Evolutionary conservation across 2,329 filamentous ascomycete genomes (phyloP), one percentile per base, ranked within the genome.

Genomic region (Sporothrix luriei): DNA sequence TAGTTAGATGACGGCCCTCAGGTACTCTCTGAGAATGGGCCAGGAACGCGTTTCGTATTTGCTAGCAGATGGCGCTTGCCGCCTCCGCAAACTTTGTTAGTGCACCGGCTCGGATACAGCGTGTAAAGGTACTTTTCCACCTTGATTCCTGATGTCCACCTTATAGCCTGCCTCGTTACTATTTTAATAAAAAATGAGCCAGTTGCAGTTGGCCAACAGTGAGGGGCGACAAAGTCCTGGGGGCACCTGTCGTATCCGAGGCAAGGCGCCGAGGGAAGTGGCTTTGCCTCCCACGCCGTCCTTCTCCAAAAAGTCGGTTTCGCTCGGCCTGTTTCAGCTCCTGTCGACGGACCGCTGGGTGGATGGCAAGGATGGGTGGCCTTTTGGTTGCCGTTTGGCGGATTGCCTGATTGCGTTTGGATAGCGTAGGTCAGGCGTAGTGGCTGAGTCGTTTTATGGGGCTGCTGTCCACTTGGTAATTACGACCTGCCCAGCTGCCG

Each of bases 1-100:
- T 52, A 49, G 40, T n/a, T 52, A 33, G 33, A 33, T 33, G 33
- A 29, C 6, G n/a, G 19, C 9, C n/a, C 14, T 11, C n/a, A 24
- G 57, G 38, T 40, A 66, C 19, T 40, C 48, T 38, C 40, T 43
- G 1, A 10, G 2, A 10, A 19, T 29, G 13, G 54, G 40, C 21
- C 14, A 55, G 40, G 66, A 59, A 62, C 54, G 43, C 40, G 61
- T 64, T 64, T 49, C 43, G 61, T 46, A 46, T 33, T 49, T 64
- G 66, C 48, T 66, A 52, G 19, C 46, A 66, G 19, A 24, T 38
- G 24, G 46, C 10, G 46, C 46, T 38, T 19, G 48, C 3, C 19
- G 33, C 16, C 19, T 19, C 43, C 24, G 43, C 62, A 43, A 65
- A 49, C 26, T 51, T 4, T 65, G 62, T 65, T 65, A 65, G 62